These are phyloP conservation scores for Chiua virens DNA, from an alignment of 768 basidiomycete species.

Conservation along the genomic window DNA sequence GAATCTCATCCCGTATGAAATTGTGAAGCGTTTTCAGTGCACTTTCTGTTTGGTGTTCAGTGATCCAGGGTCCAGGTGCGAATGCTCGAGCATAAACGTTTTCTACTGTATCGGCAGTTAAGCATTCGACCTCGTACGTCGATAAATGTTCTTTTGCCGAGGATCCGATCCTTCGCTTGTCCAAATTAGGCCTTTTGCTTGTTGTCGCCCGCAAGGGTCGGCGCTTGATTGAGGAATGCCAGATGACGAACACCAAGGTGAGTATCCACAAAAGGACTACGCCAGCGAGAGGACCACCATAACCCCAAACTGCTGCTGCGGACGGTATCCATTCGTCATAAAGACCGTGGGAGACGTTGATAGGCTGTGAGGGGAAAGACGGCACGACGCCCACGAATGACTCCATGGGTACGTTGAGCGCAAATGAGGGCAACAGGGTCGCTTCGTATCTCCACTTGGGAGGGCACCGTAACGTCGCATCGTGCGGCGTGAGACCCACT, in stretches of 20 bases:
- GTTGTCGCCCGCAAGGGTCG: background rate
- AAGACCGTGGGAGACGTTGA: constrained; percentile 1
- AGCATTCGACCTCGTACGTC: background rate
- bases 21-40: background rate
- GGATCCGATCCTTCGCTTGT: background rate
- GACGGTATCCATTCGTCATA: background rate
- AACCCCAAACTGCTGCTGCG: background rate
- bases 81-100: background rate
- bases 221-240: background rate
- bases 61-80: constrained; percentile 8
- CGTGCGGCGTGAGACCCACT: background rate
- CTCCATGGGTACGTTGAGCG: background rate
- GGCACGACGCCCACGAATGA: background rate
- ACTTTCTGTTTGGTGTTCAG: background rate
- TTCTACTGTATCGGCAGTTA: background rate
- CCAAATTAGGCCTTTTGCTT: background rate
- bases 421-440: background rate
- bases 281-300: background rate
- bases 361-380: background rate
- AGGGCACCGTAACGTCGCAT: constrained; percentile 3
- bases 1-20: background rate
- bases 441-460: constrained; percentile 9
- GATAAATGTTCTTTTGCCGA: background rate
- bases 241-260: background rate
- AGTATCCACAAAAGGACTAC: constrained; percentile 6